These are phyloP conservation scores for Aphanomyces euteiches DNA, from an alignment of 352 stramenopile species.

Conservation along the genomic window DNA sequence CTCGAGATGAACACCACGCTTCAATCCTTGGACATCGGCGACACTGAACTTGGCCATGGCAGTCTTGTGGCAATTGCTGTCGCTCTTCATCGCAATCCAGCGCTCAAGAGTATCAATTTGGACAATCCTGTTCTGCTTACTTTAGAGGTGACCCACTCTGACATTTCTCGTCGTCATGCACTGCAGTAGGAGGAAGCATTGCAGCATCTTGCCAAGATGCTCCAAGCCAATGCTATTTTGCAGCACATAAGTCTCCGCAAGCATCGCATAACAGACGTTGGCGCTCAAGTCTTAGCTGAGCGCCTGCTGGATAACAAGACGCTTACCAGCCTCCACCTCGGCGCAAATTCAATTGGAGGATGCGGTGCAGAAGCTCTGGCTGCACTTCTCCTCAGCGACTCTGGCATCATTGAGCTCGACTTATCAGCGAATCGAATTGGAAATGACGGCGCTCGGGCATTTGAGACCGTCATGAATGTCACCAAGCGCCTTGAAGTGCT, in stretches of 20 bases:
- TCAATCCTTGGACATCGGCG: conserved; percentile 50
- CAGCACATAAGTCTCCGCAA: conserved; percentile 58
- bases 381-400: conserved; percentile 50
- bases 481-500: conserved; percentile 11
- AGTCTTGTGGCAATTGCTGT: conserved; percentile 66
- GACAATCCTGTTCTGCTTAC: conserved; percentile 57
- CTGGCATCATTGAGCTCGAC: conserved; percentile 50
- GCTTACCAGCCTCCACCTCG: conserved; percentile 52
- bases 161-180: not conserved
- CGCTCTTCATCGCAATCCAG: conserved; percentile 44
- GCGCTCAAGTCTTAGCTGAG: conserved; percentile 66
- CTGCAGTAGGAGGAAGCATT: conserved; percentile 46
- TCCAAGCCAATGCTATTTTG: conserved; percentile 65
- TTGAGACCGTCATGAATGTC: conserved; percentile 41
- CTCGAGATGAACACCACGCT: conserved; percentile 41
- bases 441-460: conserved; percentile 48
- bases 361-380: conserved; percentile 53
- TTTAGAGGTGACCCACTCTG: conserved; percentile 39
- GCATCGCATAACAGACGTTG: conserved; percentile 64
- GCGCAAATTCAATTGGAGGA: conserved; percentile 65
- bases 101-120: conserved; percentile 45
- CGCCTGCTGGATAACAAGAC: conserved; percentile 61
- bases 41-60: conserved; percentile 53
- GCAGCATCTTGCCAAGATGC: conserved; percentile 70
- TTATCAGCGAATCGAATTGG: conserved; percentile 64